Base-by-base conservation (phyloP, 345 rosid species). In the Trapa incisa region DNA sequence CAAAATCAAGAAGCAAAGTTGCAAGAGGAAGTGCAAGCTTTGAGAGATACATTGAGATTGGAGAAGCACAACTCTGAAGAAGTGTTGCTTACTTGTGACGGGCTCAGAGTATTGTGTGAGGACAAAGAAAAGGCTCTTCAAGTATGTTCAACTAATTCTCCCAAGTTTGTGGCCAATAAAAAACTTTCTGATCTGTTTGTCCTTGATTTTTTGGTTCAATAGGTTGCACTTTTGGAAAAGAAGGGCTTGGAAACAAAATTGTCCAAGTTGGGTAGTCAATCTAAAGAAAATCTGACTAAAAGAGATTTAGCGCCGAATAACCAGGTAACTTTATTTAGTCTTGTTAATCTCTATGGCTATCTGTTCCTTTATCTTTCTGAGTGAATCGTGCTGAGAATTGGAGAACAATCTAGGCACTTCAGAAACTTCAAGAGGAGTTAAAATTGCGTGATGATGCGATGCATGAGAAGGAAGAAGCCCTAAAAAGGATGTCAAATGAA, bases 71-170 rank as follows among this genome's bases (percentile, higher is more conserved):
- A 77, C 65, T 17, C 80, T 45, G 75, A 77, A 71, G 88, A 86
- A 67, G 78, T 84, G 69, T 69, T 73, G 35, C 43, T 60, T 53
- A 89, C 90, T 66, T 78, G 76, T 69, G 96, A 87, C 72, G 78
- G 80, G 70, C 86, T 85, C 60, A 76, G 74, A 76, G 76, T 80
- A 29, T 57, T 77, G 67, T 87, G 84, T 71, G 75, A 80, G n/a
- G 97, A 93, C 78, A 88, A 86, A 73, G 94, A 77, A 65, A 61
- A 77, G 57, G 78, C 83, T 72, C 83, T 90, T 76, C 88, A 87
- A 75, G 98, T 86, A 70, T 65, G 65, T 22, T 42, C 15, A 29
- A 67, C 4, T 14, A 42, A 17, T 48, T 9, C 42, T 60, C 38
- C 60, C 32, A 62, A 47, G 38, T 47, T 33, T 63, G 45, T 15